Evolutionary conservation across 306 rosid genomes (phyloP), one percentile per base, ranked within the genome.

Genomic region (Lathyrus sativus): DNA sequence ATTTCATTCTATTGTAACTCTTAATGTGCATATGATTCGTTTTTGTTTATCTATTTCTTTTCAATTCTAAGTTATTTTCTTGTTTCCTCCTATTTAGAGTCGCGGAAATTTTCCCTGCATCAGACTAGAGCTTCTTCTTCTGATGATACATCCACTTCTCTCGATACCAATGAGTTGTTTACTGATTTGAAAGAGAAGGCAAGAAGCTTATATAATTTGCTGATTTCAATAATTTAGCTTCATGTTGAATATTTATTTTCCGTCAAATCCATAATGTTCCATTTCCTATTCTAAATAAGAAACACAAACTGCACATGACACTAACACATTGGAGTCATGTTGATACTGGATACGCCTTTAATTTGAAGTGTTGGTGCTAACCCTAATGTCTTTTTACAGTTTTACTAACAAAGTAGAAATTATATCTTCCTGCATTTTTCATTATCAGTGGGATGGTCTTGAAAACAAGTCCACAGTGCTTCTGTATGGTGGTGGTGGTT

Each of bases 391-490:
- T 61, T 63, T 63, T 60, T 11, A 53, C 33, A 22, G 8, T 53
- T 56, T 64, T 51, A 59, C 26, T 63, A 60, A 65, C 17, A 60
- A 54, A 62, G 62, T 74, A 67, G 57, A 42, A 71, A 46, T 68
- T 37, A 72, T 75, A 33, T 72, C 66, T 19, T 64, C 48, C 45
- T 33, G 38, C 38, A 41, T 41, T 64, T 66, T 39, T 78, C 33
- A 54, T 77, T 33, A 38, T 74, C 81, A 95, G 99, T 95, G 99
- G 99, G 97, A 95, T 68, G 95, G 85, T 67, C 76, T 95, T 82
- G 97, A 95, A 82, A 95, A 95, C 91, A 95, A 95, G 85, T 81
- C 97, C 54, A 95, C 99, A 1, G 96, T 95, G 44, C 70, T 95
- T 78, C 44, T 95, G 26, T 95, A 90, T 68, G 99, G 99, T 37